These are phyloP conservation scores for Rhizopogon vesiculosus DNA, from an alignment of 768 basidiomycete species.

Conservation along the genomic window DNA sequence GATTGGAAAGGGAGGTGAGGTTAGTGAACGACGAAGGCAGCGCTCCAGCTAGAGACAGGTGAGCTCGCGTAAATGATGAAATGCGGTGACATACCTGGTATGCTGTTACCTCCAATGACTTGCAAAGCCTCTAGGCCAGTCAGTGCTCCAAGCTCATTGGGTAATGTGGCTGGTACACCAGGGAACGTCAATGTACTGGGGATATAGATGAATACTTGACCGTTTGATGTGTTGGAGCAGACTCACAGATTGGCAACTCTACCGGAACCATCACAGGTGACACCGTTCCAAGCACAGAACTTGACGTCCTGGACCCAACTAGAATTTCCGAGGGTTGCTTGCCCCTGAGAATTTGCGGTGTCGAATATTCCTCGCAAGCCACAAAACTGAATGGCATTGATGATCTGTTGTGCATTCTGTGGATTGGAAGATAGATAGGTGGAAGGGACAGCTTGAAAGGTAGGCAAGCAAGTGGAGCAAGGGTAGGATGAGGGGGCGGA, in stretches of 20 bases:
- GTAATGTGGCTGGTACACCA: constrained; percentile 40
- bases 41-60: constrained; percentile 30
- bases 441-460: constrained; percentile 33
- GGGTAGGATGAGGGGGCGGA: constrained; percentile 38
- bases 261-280: constrained; percentile 37
- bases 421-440: constrained; percentile 28
- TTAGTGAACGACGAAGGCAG: constrained; percentile 35
- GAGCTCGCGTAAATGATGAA: not conserved
- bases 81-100: constrained; percentile 32
- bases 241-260: constrained; percentile 39
- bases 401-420: constrained; percentile 27
- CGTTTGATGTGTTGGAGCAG: not conserved
- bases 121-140: constrained; percentile 32
- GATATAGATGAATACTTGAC: not conserved
- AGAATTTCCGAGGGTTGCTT: constrained; percentile 33
- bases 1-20: constrained; percentile 31
- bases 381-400: constrained; percentile 43
- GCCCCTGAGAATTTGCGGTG: constrained; percentile 30
- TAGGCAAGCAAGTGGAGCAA: constrained; percentile 40
- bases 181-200: constrained; percentile 38
- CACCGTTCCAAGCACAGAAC: constrained; percentile 45
- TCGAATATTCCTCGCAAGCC: constrained; percentile 41
- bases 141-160: constrained; percentile 36
- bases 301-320: constrained; percentile 42
- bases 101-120: constrained; percentile 35